Evolutionary conservation across 805 yeast genomes (phyloP).

Genomic region (Blastobotrys parvus): DNA sequence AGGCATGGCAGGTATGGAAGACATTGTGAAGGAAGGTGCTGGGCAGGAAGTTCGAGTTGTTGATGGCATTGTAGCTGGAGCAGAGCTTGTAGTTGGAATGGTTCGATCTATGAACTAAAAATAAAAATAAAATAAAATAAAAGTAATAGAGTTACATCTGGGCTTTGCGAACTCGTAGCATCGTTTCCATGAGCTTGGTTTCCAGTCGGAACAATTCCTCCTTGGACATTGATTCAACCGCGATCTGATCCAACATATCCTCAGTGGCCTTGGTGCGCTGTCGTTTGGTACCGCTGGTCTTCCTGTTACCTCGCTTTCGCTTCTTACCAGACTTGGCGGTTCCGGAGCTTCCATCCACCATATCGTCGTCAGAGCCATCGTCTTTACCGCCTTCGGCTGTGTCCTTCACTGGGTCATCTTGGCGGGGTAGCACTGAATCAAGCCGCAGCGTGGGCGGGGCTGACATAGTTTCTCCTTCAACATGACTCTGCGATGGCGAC

Average conservation of each 20-base stretch:
- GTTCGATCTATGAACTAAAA: slow-evolving; percentile 11
- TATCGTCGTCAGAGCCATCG: neutral
- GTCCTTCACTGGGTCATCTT: neutral
- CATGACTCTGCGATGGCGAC: neutral
- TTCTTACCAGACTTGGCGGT: neutral
- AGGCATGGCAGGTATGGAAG: slow-evolving; percentile 46
- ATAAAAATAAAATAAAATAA: no score
- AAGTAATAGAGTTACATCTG: neutral
- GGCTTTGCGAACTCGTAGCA: neutral
- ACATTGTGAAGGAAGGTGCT: slow-evolving; percentile 27
- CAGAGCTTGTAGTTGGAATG: slow-evolving; percentile 33
- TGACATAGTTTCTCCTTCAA: neutral
- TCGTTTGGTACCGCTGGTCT: no score
- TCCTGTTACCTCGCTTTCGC: neutral
- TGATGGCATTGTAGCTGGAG: slow-evolving; percentile 42
- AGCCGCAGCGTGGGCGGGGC: neutral
- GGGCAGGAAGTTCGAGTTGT: slow-evolving; percentile 35
- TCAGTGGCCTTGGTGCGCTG: neutral
- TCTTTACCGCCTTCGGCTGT: neutral
- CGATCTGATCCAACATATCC: neutral
- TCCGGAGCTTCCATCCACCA: no score
- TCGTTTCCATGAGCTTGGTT: neutral
- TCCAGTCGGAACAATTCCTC: neutral
- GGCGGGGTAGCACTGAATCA: neutral
- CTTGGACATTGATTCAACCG: neutral